A percentile compares a stretch with the other conserved stretches of the same genome.
phyloP scores from a whole-genome alignment of 768 basidiomycete genomes.

The Nidula microcarpa region DNA sequence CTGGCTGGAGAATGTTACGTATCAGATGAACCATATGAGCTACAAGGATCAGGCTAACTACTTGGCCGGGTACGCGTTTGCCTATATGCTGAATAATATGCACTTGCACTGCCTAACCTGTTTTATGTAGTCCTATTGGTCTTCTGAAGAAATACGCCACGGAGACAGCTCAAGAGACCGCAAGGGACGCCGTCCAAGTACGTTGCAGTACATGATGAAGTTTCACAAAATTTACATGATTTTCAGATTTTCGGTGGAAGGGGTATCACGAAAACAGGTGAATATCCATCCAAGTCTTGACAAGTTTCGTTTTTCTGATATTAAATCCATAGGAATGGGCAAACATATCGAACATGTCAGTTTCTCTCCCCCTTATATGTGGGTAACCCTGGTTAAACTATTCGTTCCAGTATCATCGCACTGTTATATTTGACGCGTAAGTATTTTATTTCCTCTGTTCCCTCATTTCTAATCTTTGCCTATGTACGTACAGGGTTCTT shows the following conservation, averaged over 20 bases:
- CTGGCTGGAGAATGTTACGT: constrained; percentile 87
- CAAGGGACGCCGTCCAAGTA: constrained; percentile 63
- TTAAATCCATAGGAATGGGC: constrained; percentile 5
- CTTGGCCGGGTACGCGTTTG: constrained; percentile 60
- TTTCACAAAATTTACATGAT: constrained; percentile 18
- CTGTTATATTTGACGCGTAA: constrained; percentile 8
- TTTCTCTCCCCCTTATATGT: neutral
- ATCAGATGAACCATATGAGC: constrained; percentile 85
- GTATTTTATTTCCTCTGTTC: neutral
- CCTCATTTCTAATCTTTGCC: neutral
- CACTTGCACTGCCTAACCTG: neutral
- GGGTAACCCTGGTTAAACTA: neutral
- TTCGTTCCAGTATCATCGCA: constrained; percentile 7
- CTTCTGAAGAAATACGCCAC: constrained; percentile 80
- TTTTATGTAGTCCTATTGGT: constrained; percentile 56
- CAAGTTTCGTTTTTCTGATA: too few relatives aligned
- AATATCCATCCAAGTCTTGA: constrained; percentile 17
- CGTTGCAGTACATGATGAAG: neutral
- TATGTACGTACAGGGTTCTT: constrained; percentile 10
- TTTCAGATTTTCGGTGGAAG: constrained; percentile 77
- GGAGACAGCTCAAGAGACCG: constrained; percentile 72
- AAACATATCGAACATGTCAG: constrained; percentile 9
- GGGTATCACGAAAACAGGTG: constrained; percentile 76
- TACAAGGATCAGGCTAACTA: constrained; percentile 72
- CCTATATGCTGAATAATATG: neutral